A percentile compares a stretch with the other conserved stretches of the same genome.
These are phyloP conservation scores for Rhizoclosmatium globosum DNA, from an alignment of 192 early-diverging fungal genomes.

Conservation along the genomic window DNA sequence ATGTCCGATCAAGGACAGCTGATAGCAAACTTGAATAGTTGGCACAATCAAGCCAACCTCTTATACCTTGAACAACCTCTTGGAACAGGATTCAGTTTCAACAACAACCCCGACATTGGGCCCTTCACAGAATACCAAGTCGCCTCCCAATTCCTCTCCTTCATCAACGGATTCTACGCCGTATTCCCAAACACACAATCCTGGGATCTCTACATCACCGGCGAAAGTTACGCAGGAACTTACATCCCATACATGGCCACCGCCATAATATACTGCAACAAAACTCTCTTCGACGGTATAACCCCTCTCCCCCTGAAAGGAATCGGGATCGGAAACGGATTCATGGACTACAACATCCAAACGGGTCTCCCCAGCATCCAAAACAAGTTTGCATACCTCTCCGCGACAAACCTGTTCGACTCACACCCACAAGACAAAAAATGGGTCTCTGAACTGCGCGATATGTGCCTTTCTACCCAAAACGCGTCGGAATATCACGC, in stretches of 20 bases:
- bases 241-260: slow-evolving; percentile 54
- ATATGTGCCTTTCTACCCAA: background rate
- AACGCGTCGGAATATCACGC: background rate
- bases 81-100: slow-evolving; percentile 40
- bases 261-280: slow-evolving; percentile 33
- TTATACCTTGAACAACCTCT: slow-evolving; percentile 47
- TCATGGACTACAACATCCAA: slow-evolving; percentile 24
- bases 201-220: slow-evolving; percentile 49
- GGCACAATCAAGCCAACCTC: slow-evolving; percentile 44
- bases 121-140: slow-evolving; percentile 23
- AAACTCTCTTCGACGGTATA: background rate
- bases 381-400: slow-evolving; percentile 12
- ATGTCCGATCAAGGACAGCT: slow-evolving; percentile 12
- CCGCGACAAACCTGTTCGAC: background rate
- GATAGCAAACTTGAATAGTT: slow-evolving; percentile 29
- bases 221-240: slow-evolving; percentile 51
- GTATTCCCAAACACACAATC: slow-evolving; percentile 43
- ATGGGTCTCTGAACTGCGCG: background rate
- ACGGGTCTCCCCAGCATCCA: background rate
- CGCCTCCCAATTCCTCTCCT: slow-evolving; percentile 40
- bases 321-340: slow-evolving; percentile 38
- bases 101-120: background rate
- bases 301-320: slow-evolving; percentile 33
- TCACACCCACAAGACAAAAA: background rate
- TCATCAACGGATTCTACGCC: slow-evolving; percentile 47